Evolutionary conservation across 306 rosid genomes (phyloP), one percentile per base, ranked within the genome.

Genomic region (Canavalia ensiformis): DNA sequence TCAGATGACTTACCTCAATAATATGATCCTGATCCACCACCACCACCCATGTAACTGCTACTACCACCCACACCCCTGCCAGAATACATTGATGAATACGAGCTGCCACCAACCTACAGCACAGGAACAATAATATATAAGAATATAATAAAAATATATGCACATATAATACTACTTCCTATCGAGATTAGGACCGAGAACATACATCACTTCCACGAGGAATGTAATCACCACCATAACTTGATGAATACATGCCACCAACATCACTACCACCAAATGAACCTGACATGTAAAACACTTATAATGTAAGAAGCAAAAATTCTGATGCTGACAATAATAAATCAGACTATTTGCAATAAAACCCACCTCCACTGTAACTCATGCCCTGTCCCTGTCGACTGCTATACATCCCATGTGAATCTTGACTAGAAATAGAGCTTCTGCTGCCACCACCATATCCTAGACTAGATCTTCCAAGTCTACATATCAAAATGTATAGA

Each of bases 171-270:
- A 56, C 41, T 12, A 64, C 12, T 9, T 58, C 28, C 28, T 66
- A 12, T 10, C 18, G 39, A 65, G 81, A 33, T 33, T 49, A 42
- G 57, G 76, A 45, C 50, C 37, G 78, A 44, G 45, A 78, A 13
- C 88, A 86, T 84, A 96, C 99, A 88, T 96, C 97, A 86, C 87
- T 88, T 51, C 94, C 99, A 51, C 97, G 99, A 68, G 99, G 70
- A 72, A 93, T 75, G 76, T 93, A 96, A 73, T 96, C 99, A 57
- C 92, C 91, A 64, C 94, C 94, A 90, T 96, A 93, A 85, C 94
- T 90, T 75, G 99, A 95, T 13, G 99, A 89, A 89, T 96, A 96
- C 93, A 92, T 83, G 77, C 97, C 97, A 77, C 97, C 96, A 31
- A 58, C 87, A 80, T 93, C 98, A 84, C 87, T 81, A 68, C 93